Evolutionary conservation across 2,329 filamentous ascomycete genomes (phyloP).

Genomic region (Penicillium aurantiogriseum): DNA sequence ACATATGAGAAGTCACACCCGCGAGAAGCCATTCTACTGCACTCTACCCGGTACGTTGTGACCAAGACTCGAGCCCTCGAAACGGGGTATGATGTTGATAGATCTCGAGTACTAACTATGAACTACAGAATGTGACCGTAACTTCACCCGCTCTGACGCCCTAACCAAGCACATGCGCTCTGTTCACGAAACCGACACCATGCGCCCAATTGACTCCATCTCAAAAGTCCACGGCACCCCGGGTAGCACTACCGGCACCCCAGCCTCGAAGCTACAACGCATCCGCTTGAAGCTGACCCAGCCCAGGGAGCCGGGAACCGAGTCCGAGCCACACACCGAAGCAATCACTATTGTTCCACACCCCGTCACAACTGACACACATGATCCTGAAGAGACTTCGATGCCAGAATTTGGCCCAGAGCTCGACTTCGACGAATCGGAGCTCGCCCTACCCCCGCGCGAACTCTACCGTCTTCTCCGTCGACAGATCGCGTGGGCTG

Average conservation of each 20-base stretch:
- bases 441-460: conserved; percentile 42
- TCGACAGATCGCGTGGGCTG: conserved; percentile 49
- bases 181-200: conserved; percentile 92
- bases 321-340: conserved; percentile 23
- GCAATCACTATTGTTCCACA: conserved; percentile 16
- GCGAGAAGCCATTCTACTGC: conserved; percentile 98
- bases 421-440: conserved; percentile 45
- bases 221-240: conserved; percentile 36
- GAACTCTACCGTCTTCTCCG: conserved; percentile 48
- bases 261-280: conserved; percentile 38
- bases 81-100: not conserved
- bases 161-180: conserved; percentile 98
- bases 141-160: conserved; percentile 93
- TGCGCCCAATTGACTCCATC: conserved; percentile 63
- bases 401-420: conserved; percentile 42
- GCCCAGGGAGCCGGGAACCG: conserved; percentile 29
- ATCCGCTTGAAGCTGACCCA: conserved; percentile 45
- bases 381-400: conserved; percentile 36
- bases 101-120: conserved; percentile 1
- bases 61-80: not conserved
- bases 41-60: conserved; percentile 73
- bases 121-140: conserved; percentile 82
- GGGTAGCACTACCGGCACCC: conserved; percentile 25
- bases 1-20: conserved; percentile 95
- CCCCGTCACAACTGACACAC: conserved; percentile 27